Evolutionary conservation across 768 basidiomycete species (phyloP).

Genomic region (Mycena indigotica): DNA sequence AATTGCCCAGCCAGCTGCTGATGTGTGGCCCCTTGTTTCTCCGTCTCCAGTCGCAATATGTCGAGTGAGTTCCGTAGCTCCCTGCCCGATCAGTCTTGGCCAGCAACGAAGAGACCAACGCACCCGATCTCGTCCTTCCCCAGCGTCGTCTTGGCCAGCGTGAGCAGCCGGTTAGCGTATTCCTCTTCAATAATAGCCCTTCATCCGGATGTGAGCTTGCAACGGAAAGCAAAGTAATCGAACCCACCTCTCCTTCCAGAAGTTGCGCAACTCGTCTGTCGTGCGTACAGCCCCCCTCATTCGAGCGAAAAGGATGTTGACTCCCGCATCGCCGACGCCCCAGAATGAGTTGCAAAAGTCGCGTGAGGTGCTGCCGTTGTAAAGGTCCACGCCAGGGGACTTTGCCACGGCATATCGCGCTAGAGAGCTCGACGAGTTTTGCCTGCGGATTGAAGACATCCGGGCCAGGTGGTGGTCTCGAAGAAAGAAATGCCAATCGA

Average conservation of each 20-base stretch:
- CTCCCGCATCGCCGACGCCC: conserved; percentile 84
- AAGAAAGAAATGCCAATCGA: too few species aligned
- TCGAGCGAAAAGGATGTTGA: conserved; percentile 86
- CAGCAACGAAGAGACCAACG: conserved; percentile 31
- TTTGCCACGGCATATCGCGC: conserved; percentile 24
- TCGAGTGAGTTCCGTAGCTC: conserved; percentile 83
- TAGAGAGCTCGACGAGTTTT: conserved; percentile 23
- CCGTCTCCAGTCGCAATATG: conserved; percentile 82
- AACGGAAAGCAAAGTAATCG: not conserved
- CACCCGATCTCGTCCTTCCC: conserved; percentile 95
- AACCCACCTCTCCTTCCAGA: conserved; percentile 92
- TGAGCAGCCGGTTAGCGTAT: conserved; percentile 83
- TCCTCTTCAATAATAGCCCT: conserved; percentile 94
- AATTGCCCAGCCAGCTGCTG: conserved; percentile 73
- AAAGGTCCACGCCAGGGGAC: conserved; percentile 25
- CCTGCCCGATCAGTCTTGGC: conserved; percentile 40
- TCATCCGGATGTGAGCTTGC: conserved; percentile 12
- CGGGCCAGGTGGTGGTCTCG: not conserved
- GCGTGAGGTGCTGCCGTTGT: conserved; percentile 40
- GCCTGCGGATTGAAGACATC: conserved; percentile 19
- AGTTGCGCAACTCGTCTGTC: conserved; percentile 82
- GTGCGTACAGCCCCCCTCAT: conserved; percentile 86
- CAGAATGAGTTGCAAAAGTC: conserved; percentile 99
- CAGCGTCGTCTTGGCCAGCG: conserved; percentile 74
- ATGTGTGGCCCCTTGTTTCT: conserved; percentile 77